These are phyloP conservation scores for Hericium rajendrae DNA, from an alignment of 768 basidiomycete species.

Conservation along the genomic window DNA sequence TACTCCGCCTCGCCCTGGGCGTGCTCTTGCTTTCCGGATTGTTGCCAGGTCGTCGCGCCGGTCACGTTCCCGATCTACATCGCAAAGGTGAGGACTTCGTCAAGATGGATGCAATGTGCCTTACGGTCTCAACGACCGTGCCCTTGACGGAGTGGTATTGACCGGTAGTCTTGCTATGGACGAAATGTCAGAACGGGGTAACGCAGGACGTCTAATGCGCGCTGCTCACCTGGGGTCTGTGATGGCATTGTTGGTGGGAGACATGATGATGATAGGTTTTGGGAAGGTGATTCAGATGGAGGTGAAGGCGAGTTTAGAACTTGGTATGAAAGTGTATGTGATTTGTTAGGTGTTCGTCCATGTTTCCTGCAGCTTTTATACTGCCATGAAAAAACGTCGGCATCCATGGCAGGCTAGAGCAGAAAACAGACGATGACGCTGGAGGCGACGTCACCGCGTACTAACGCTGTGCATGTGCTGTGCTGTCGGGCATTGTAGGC, in stretches of 20 bases:
- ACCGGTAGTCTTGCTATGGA: slow-evolving; percentile 19
- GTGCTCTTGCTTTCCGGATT: slow-evolving; percentile 44
- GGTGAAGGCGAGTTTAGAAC: neutral
- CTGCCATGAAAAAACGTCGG: too few species aligned
- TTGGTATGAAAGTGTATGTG: neutral
- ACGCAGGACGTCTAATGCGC: neutral
- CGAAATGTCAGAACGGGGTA: too few species aligned
- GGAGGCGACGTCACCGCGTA: too few species aligned
- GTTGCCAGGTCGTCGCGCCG: slow-evolving; percentile 34
- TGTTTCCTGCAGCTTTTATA: too few species aligned
- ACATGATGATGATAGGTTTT: neutral
- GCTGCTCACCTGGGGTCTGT: neutral
- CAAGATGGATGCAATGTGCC: neutral
- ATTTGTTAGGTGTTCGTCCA: too few species aligned
- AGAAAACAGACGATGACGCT: too few species aligned
- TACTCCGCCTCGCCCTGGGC: slow-evolving; percentile 40
- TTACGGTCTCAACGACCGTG: slow-evolving; percentile 12
- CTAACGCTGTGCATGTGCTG: too few species aligned
- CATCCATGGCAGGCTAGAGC: too few species aligned
- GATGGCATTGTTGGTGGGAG: neutral
- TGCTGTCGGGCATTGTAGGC: too few species aligned
- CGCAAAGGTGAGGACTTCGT: neutral
- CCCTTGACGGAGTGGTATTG: slow-evolving; percentile 24
- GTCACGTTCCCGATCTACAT: slow-evolving; percentile 35
- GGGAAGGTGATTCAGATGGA: neutral